phyloP scores from a whole-genome alignment of 2,329 filamentous ascomycete genomes.

The Parastagonospora avenae region DNA sequence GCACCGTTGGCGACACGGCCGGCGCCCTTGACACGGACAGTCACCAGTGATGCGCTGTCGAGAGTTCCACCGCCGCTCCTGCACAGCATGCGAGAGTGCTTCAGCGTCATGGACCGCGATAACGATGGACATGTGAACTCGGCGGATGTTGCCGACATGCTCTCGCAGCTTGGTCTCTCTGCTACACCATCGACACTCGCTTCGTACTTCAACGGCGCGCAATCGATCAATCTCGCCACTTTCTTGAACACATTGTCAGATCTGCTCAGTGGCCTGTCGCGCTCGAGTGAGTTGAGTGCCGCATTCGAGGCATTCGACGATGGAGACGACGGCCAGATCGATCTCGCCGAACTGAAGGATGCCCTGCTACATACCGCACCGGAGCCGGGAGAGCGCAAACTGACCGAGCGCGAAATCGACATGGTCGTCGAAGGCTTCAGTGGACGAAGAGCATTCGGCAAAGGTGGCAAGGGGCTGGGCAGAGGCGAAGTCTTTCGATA shows the following conservation, averaged over 20 bases:
- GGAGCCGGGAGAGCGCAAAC: conserved; percentile 55
- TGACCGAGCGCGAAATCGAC: conserved; percentile 70
- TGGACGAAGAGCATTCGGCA: conserved; percentile 80
- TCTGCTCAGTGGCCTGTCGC: conserved; percentile 74
- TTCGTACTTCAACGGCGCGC: conserved; percentile 75
- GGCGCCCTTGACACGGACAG: conserved; percentile 28
- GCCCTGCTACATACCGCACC: conserved; percentile 82
- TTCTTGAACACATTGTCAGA: conserved; percentile 84
- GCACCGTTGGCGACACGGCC: conserved; percentile 22
- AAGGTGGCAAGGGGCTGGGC: conserved; percentile 54
- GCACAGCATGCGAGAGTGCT: conserved; percentile 86
- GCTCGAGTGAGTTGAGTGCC: conserved; percentile 78
- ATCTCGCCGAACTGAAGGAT: conserved; percentile 79
- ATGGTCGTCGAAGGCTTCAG: conserved; percentile 87
- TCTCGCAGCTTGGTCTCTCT: conserved; percentile 83
- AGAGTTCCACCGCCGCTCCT: conserved; percentile 82
- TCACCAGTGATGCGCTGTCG: conserved; percentile 55
- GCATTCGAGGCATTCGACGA: conserved; percentile 96
- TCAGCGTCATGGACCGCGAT: conserved; percentile 89
- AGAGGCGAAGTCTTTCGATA: conserved; percentile 92
- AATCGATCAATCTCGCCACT: conserved; percentile 79
- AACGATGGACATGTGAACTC: conserved; percentile 82
- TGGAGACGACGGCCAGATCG: conserved; percentile 91
- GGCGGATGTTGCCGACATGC: conserved; percentile 85
- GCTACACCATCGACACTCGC: conserved; percentile 72